Base-by-base conservation (phyloP, 1,139 yeast species). In the Pneumocystis carinii region DNA sequence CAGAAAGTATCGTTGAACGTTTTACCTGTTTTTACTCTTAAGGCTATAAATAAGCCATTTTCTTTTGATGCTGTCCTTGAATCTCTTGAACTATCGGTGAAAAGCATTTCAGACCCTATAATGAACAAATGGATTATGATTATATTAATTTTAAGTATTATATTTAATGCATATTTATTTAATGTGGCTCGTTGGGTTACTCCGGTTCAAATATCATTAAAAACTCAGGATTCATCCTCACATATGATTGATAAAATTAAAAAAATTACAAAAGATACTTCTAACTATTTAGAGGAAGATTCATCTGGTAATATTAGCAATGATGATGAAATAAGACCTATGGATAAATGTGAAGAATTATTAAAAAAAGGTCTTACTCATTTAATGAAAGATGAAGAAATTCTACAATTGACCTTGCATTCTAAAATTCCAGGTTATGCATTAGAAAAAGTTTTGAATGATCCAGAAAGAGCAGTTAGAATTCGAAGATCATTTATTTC, bases 401-500 rank as follows among this genome's bases (percentile, higher is more conserved):
- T 92, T 66, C 79, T 86, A 5, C 76, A 82, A 1, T 81, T 92
- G 67, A 90, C 87, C 59, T 79, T 83, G 17, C 75, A 81, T 15
- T 95, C 95, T 55, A 87, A 87, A 71, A 77, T 94, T 66, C 97
- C 98, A 38, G 77, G 92, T 65, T 90, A 94, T 73, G 96, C 97
- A 0, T 80, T 94, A 68, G 99, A 92, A 74, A 92, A 90, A 74
- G 92, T 88, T 74, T 80, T 92, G 64, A 86, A 80, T 55, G 92
- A 92, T 72, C 89, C 85, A 66, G 83, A 89, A 17, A 84, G 98
- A 71, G 98, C 99, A 5, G 98, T 92, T 67, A 80, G 81, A 62
- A 86, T 94, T 64, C 90, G 99, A 76, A 86, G 98, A 76, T 85
- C 84, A 65, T 92, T 96, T 41, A 86, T 92, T 70, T 89, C 97